Evolutionary conservation across 352 stramenopile genomes (phyloP), one percentile per base, ranked within the genome.

Genomic region (Phytophthora megakarya): DNA sequence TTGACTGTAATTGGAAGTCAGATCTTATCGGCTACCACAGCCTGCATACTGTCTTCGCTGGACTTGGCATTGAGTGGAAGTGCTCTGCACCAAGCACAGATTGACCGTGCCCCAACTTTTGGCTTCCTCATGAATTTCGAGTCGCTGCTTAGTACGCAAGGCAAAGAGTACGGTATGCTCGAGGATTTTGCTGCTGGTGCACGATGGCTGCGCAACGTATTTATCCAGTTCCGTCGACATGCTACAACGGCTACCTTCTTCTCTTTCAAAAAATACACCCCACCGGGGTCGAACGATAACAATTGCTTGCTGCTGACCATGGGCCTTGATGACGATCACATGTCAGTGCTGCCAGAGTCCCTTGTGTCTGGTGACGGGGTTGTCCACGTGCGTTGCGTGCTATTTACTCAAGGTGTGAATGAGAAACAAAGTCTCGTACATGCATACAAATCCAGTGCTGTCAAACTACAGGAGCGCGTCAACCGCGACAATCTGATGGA

Each of bases 101-200:
- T 93, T 2, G 72, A 78, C 3, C 79, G 82, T 11, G 78, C 84
- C 7, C 52, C 75, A 4, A 67, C 61, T 5, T 84, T 91, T 38
- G 85, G 85, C 3, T 91, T 86, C 42, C 57, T 95, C 7, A 70
- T 95, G 48, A 83, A 92, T 62, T 95, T 93, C 49, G 86, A 95
- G 70, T 95, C 86, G 50, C 69, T 95, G 28, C 49, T 95, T 65
- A 93, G 84, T 73, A 96, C 96, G 35, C 90, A 97, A 44, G 95
- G 95, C 30, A 98, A 98, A 63, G 96, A 99, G 66, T 81, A 97
- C 12, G 92, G 89, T 12, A 98, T 99, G 96, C 84, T 99, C 1
- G 81, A 96, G 65, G 91, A 97, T 63, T 90, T 97, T 65, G 84
- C 82, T 9, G 89, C 84, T 10, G 88, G 85, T 9, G 85, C 78